Base-by-base conservation (phyloP, 1,284 basidiomycete genomes). In the Ustilago shanxiensis region DNA sequence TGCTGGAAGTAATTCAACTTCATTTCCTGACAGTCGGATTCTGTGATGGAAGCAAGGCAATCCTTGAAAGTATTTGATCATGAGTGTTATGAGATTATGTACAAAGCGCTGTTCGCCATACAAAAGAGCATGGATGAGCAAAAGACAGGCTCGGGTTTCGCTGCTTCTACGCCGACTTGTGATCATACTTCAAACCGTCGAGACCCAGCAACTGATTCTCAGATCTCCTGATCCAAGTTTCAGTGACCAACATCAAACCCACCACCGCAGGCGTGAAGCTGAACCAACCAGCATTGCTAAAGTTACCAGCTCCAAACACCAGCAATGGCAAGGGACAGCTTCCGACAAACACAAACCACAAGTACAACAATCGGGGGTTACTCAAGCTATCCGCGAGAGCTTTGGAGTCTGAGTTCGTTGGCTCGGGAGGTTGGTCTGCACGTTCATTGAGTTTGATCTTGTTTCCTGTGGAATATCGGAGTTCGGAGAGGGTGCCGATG, bases 241-340 rank as follows among this genome's bases (percentile, higher is more conserved):
- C 84, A 11, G 66, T 57, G 16, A 74, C 29, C 22, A 77, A 35
- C 55, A 81, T 55, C 26, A 83, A 41, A 31, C 58, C 66, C 5
- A 82, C 16, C 9, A 72, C 83, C 2, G 58, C 68, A 0, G 80
- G 72, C 18, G 81, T 79, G 49, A 85, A 62, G 20, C 68, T 47
- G 81, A 83, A 86, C 84, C 84, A 86, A 13, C 72, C 80, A 28
- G 84, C 77, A 41, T 83, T 83, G 55, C 60, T 63, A 63, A 85
- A 86, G 37, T 77, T 79, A n/a, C 84, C 84, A 1, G 79, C 77
- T 26, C 84, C 84, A 73, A 86, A 86, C 45, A 80, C 81, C 49
- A 86, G 45, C 33, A 85, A 58, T 5, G 84, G 84, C 61, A 84
- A 24, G 1, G 83, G 83, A 45, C 60, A 59, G 18, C 62, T 59